Conservation (phyloP, 805 yeast genomes). For the Saturnispora sanitii region DNA sequence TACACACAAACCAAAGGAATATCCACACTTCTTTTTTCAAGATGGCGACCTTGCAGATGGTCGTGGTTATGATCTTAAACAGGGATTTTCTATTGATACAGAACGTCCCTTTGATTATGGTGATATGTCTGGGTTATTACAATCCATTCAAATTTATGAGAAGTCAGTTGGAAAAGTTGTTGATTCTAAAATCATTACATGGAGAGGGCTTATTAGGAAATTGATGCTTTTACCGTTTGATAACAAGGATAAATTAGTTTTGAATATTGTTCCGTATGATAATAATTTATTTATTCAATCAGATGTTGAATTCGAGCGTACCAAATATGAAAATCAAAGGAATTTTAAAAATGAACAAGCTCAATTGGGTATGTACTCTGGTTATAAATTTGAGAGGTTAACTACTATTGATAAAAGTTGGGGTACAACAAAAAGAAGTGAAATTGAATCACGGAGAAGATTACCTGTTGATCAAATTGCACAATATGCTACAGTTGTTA, state of each 20-base stretch:
- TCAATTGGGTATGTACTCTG: conserved; percentile 43
- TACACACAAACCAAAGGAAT: conserved; percentile 40
- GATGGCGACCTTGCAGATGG: conserved; percentile 48
- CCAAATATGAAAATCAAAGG: conserved; percentile 21
- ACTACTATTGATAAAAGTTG: conserved; percentile 72
- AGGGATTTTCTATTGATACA: conserved; percentile 53
- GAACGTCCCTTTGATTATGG: conserved; percentile 48
- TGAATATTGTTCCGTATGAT: conserved; percentile 62
- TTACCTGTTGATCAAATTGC: conserved; percentile 57
- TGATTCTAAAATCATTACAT: conserved; percentile 62
- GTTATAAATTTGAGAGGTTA: conserved; percentile 79
- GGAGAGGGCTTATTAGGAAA: conserved; percentile 76
- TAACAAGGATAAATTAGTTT: conserved; percentile 43
- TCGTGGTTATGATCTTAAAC: conserved; percentile 49
- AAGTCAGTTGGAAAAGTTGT: conserved; percentile 33
- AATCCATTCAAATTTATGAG: conserved; percentile 50
- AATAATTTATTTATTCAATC: conserved; percentile 60
- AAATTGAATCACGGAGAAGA: conserved; percentile 57
- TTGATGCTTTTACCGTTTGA: conserved; percentile 60
- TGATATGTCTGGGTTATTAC: conserved; percentile 45
- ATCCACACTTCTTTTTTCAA: conserved; percentile 75
- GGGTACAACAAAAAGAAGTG: conserved; percentile 53
- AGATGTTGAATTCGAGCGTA: conserved; percentile 26
- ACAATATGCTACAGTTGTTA: conserved; percentile 73
- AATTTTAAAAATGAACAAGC: conserved; percentile 26